Evolutionary conservation across 1,139 yeast genomes (phyloP).

Genomic region (Suhomyces bolitotheri): DNA sequence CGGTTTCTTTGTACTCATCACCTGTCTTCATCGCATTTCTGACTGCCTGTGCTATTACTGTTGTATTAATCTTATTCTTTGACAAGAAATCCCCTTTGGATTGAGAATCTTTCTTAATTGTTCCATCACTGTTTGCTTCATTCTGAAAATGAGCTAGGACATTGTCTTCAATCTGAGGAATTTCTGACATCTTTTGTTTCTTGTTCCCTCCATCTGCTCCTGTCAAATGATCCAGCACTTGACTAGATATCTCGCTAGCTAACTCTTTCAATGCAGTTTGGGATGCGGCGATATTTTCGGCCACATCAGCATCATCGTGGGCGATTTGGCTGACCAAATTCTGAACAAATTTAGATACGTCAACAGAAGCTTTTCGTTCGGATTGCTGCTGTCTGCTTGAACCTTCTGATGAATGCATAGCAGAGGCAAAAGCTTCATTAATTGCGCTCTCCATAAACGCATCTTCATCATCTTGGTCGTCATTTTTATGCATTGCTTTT

Average conservation of each 20-base stretch:
- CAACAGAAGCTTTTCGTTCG: conserved; percentile 12
- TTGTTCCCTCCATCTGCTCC: conserved; percentile 12
- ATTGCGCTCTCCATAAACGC: conserved; percentile 33
- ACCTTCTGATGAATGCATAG: conserved; percentile 15
- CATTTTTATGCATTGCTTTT: conserved; percentile 12
- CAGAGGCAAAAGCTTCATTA: conserved; percentile 36
- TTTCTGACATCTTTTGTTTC: conserved; percentile 18
- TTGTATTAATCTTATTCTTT: conserved; percentile 5
- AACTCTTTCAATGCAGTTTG: conserved; percentile 33
- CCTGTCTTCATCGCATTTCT: conserved; percentile 23
- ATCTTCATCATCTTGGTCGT: conserved; percentile 8
- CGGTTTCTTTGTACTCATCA: conserved; percentile 1
- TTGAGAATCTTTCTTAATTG: conserved; percentile 16
- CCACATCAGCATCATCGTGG: conserved; percentile 10
- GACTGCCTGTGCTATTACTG: conserved; percentile 30
- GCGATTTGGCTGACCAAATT: conserved; percentile 24
- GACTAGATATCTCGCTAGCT: conserved; percentile 36
- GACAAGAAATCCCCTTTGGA: neutral
- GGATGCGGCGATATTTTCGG: conserved; percentile 14
- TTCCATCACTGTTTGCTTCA: conserved; percentile 26
- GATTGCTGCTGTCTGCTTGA: neutral
- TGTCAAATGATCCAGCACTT: conserved; percentile 32
- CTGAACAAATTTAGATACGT: conserved; percentile 25
- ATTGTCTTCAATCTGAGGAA: conserved; percentile 42
- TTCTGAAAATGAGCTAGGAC: conserved; percentile 41